Base-by-base conservation (phyloP, 2,329 filamentous ascomycete species). In the Hysterium pulicare region DNA sequence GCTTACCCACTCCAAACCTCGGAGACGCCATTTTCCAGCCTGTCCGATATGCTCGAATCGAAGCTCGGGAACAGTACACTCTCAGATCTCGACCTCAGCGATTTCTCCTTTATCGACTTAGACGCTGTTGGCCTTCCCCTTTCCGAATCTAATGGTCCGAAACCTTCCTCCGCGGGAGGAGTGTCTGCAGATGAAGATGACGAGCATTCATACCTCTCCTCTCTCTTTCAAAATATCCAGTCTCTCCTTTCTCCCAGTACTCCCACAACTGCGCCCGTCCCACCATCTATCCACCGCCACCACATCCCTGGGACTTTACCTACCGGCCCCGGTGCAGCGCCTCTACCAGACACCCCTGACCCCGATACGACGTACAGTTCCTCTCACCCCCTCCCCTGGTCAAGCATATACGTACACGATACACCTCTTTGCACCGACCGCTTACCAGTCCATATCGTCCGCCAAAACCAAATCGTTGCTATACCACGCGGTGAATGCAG, bases 401-500 rank as follows among this genome's bases (percentile, higher is more conserved):
- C 70, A 3, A 80, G 70, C 1, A 71, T 94, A 51, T 91, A 83
- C 68, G 77, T 91, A 16, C 84, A 65, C 37, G 35, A 84, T 7
- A 84, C 75, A 41, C 71, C 85, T 13, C 78, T 82, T 8, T 93
- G 91, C 64, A 71, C 75, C 44, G 70, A 72, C 44, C 65, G 75
- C 46, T 66, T 88, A 40, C 65, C 79, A 10, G 54, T 72, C 2
- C 64, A 71, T 6, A 65, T 82, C 3, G 74, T 72, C 0, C 72
- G 71, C 31, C 68, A 64, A 1, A 69, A 95, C 67, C 84, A 95
- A 39, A 74, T 97, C 46, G 82, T 98, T 45, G 79, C 95, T 38
- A 75, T 97, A 55, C 82, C 80, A 21, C 82, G 93, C 5, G 91
- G 93, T 30, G 82, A 81, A 1, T 98, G 93, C 70, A 85, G 79